A percentile compares a stretch with the other conserved stretches of the same genome.
Conservation (phyloP, 352 stramenopile genomes). For the Thalassiosira hispida region DNA sequence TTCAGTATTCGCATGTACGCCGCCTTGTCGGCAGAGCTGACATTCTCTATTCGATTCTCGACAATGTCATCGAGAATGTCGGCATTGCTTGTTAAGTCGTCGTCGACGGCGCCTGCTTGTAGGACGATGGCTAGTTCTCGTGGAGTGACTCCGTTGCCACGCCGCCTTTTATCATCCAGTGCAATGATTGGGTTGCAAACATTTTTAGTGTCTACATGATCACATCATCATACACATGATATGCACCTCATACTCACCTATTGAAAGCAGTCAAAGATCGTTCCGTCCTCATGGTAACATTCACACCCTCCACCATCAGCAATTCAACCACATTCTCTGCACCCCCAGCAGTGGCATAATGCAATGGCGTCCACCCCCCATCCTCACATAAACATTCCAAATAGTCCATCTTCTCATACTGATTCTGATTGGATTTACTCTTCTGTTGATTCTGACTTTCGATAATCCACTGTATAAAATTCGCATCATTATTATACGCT, state of each 20-base stretch:
- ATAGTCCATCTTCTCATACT: slow-evolving; percentile 22
- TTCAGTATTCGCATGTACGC: slow-evolving; percentile 54
- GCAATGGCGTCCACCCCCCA: slow-evolving; percentile 73
- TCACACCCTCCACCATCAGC: slow-evolving; percentile 56
- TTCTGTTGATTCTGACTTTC: slow-evolving; percentile 14
- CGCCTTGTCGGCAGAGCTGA: slow-evolving; percentile 37
- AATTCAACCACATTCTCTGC: slow-evolving; percentile 64
- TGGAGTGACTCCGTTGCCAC: slow-evolving; percentile 66
- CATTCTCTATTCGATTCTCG: slow-evolving; percentile 56
- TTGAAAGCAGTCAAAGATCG: slow-evolving; percentile 62
- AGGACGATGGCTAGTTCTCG: slow-evolving; percentile 65
- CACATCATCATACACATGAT: no score
- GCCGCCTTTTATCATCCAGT: neutral
- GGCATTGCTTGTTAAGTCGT: slow-evolving; percentile 67
- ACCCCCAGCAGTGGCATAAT: slow-evolving; percentile 76
- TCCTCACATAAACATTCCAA: slow-evolving; percentile 72
- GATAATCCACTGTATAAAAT: slow-evolving; percentile 48
- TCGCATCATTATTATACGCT: slow-evolving; percentile 42
- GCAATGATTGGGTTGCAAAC: neutral
- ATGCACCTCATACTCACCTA: slow-evolving; percentile 66
- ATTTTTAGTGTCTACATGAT: no score
- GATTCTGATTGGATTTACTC: no score
- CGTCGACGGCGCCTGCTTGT: slow-evolving; percentile 45
- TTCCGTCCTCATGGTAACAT: slow-evolving; percentile 54
- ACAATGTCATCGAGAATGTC: slow-evolving; percentile 66